Evolutionary conservation across 257 asterid species (phyloP).

Genomic region (Petunia secreta): DNA sequence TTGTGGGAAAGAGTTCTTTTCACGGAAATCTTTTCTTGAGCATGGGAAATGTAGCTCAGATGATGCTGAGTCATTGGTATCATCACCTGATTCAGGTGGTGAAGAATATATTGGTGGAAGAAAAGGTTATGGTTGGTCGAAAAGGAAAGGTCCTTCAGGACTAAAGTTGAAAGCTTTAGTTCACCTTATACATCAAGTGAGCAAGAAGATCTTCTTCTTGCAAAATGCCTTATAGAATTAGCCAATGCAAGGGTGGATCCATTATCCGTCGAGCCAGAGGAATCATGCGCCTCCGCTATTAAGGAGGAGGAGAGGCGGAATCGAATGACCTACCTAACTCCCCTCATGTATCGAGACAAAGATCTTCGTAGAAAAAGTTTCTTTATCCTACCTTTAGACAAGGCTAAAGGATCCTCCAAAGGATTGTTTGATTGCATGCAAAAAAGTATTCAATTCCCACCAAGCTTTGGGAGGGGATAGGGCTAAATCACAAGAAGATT

Average conservation of each 20-base stretch:
- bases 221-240: constrained; percentile 69
- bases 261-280: constrained; percentile 54
- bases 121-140: constrained; percentile 61
- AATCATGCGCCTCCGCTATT: constrained; percentile 76
- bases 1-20: constrained; percentile 85
- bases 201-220: constrained; percentile 81
- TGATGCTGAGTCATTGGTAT: constrained; percentile 69
- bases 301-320: constrained; percentile 65
- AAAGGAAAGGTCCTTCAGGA: constrained; percentile 60
- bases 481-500: constrained; percentile 92
- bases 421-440: constrained; percentile 92
- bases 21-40: constrained; percentile 94
- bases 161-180: constrained; percentile 55
- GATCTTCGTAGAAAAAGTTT: neutral
- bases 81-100: constrained; percentile 59
- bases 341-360: constrained; percentile 17
- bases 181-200: constrained; percentile 45
- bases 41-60: constrained; percentile 87
- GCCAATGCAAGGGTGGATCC: constrained; percentile 66
- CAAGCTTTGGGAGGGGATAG: constrained; percentile 95
- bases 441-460: constrained; percentile 90
- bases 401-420: constrained; percentile 49
- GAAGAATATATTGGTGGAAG: constrained; percentile 45
- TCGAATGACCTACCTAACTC: constrained; percentile 34
- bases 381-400: constrained; percentile 28